These are phyloP conservation scores for Salix dunnii DNA, from an alignment of 345 rosid species.

Conservation along the genomic window DNA sequence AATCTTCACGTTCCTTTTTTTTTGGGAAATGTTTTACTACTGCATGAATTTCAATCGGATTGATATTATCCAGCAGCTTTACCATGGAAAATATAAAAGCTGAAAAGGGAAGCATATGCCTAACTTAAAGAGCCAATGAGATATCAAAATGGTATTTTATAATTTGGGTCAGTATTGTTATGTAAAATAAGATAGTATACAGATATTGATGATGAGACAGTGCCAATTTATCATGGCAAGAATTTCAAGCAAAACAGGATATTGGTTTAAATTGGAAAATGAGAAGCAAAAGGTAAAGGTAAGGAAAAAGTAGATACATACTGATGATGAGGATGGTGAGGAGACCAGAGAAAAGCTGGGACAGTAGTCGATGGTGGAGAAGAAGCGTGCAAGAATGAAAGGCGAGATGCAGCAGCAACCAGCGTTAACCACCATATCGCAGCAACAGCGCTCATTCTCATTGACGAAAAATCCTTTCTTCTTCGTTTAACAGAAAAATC, in stretches of 20 bases:
- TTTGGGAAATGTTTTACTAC: not conserved
- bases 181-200: no score
- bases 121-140: not conserved
- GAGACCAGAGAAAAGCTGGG: slow-evolving; percentile 88
- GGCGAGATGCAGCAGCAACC: slow-evolving; percentile 15
- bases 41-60: not conserved
- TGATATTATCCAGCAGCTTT: not conserved
- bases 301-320: slow-evolving; percentile 14
- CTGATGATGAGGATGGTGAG: slow-evolving; percentile 34
- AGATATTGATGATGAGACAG: not conserved
- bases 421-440: not conserved
- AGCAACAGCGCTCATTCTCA: not conserved
- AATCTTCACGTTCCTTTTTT: not conserved
- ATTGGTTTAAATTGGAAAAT: not conserved
- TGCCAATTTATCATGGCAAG: not conserved
- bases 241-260: not conserved
- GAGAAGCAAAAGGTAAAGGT: not conserved
- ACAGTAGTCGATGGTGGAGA: slow-evolving; percentile 33
- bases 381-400: slow-evolving; percentile 35
- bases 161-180: no score
- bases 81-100: not conserved
- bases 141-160: no score
- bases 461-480: not conserved
- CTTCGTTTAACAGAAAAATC: not conserved
- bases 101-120: not conserved